Conservation (phyloP, 192 early-diverging fungal species). For the Mortierella claussenii region DNA sequence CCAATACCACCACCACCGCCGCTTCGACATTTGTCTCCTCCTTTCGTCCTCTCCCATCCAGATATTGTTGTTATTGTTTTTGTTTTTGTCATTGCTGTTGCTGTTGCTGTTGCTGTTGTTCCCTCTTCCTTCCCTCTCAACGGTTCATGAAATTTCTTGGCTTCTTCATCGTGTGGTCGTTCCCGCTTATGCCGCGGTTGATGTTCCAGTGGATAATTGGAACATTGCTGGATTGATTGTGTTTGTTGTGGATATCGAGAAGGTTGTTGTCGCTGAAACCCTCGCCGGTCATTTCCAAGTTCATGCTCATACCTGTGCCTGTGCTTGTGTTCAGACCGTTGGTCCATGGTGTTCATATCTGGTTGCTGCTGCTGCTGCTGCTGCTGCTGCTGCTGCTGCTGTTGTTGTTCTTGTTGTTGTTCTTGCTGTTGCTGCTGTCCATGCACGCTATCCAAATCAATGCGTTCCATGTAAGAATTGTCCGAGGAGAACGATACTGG, state of each 20-base stretch:
- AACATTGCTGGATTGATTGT: not conserved
- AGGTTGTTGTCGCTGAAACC: not conserved
- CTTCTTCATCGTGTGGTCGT: not conserved
- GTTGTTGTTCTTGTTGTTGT: not conserved
- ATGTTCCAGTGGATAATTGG: not conserved
- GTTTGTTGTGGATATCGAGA: not conserved
- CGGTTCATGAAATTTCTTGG: too few relatives aligned
- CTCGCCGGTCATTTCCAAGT: too few relatives aligned
- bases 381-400: conserved; percentile 4
- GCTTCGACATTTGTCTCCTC: not conserved
- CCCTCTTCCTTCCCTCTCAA: too few relatives aligned
- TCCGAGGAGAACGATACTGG: not conserved
- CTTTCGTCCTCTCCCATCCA: not conserved
- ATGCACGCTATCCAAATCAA: not conserved
- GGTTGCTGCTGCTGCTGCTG: not conserved
- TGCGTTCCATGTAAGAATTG: not conserved
- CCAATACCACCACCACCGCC: not conserved
- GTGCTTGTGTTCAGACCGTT: too few relatives aligned
- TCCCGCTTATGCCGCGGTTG: not conserved
- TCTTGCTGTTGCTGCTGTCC: not conserved
- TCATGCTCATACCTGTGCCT: too few relatives aligned
- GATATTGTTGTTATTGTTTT: not conserved
- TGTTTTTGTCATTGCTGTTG: not conserved
- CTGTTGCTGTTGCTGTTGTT: not conserved
- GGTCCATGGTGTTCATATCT: too few relatives aligned